Evolutionary conservation across 306 rosid genomes (phyloP).

Genomic region (Betula pendula): DNA sequence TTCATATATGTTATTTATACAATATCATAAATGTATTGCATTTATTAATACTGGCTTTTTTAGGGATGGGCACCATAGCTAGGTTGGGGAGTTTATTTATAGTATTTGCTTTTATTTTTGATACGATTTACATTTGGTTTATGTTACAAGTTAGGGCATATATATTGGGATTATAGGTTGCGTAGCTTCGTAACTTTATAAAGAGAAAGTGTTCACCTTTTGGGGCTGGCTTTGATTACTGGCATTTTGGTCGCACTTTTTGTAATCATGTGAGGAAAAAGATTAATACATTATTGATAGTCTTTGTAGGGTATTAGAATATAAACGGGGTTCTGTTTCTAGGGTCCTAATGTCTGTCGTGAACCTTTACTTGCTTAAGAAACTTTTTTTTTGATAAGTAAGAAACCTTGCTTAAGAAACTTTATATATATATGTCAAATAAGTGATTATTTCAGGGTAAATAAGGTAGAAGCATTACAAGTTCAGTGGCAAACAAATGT

Average conservation of each 20-base stretch:
- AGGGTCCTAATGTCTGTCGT: not conserved
- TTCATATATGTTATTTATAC: not conserved
- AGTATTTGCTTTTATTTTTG: not conserved
- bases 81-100: not conserved
- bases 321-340: not conserved
- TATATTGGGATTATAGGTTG: not conserved
- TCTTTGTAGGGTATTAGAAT: not conserved
- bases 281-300: not conserved
- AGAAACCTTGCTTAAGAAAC: not conserved
- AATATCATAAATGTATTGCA: not conserved
- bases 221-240: not conserved
- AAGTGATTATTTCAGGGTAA: not conserved
- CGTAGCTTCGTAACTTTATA: not conserved
- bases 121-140: not conserved
- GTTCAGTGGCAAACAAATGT: not conserved
- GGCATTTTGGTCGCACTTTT: not conserved
- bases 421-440: not conserved
- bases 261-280: not conserved
- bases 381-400: no score
- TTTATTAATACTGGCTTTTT: not conserved
- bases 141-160: not conserved
- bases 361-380: not conserved
- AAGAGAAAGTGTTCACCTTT: not conserved
- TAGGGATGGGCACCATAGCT: not conserved
- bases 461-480: not conserved